phyloP scores from a whole-genome alignment of 345 rosid genomes.

The Rhodamnia argentea region DNA sequence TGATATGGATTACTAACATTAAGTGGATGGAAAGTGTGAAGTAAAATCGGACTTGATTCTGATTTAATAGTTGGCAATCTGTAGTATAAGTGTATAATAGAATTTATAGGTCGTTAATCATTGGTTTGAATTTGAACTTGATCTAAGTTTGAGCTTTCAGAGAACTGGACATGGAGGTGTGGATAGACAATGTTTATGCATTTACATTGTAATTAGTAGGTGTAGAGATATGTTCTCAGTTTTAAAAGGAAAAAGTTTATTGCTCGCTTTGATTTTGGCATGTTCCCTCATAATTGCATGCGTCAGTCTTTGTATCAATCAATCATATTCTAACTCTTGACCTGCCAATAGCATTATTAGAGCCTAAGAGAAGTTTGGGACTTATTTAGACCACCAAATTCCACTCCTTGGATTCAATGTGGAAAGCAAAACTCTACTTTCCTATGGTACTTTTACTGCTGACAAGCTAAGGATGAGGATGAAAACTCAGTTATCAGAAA shows the following conservation, averaged over 20 bases:
- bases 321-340: not conserved
- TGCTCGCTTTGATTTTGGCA: not conserved
- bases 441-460: not conserved
- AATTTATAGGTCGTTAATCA: not conserved
- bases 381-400: not conserved
- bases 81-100: not conserved
- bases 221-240: not conserved
- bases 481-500: not conserved
- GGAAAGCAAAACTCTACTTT: not conserved
- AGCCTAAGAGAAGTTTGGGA: not conserved
- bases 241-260: not conserved
- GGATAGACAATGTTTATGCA: not conserved
- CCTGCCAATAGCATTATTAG: not conserved
- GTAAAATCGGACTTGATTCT: not conserved
- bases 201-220: not conserved
- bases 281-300: not conserved
- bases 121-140: not conserved
- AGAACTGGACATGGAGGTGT: not conserved
- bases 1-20: not conserved
- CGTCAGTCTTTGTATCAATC: not conserved
- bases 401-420: not conserved
- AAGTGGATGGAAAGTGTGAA: not conserved
- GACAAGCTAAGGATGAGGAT: not conserved
- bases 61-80: not conserved
- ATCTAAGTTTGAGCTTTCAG: not conserved